These are phyloP conservation scores for Chlamydomonas sp. DNA, from an alignment of 139 green algal genomes.

Conservation along the genomic window DNA sequence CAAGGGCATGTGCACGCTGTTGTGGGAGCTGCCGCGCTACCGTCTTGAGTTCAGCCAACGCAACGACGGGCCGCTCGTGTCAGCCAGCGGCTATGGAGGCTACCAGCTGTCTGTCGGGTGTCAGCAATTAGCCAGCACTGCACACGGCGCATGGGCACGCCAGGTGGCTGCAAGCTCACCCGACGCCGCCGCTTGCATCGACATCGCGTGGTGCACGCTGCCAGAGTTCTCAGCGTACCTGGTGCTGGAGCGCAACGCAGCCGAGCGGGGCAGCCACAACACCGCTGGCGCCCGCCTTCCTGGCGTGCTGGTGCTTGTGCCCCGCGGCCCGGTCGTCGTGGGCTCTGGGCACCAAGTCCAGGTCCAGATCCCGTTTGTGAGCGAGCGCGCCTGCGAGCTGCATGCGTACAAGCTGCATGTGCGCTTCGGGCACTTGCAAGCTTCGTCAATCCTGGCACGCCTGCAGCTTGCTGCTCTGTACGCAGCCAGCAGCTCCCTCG, in stretches of 20 bases:
- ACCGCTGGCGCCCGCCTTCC: conserved; percentile 2
- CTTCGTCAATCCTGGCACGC: conserved; percentile 20
- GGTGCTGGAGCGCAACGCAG: conserved; percentile 31
- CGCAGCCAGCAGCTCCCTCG: conserved; percentile 38
- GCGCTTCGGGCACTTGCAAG: conserved; percentile 39
- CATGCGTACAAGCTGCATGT: conserved; percentile 40
- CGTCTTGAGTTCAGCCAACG: conserved; percentile 40
- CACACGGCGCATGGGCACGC: too few species aligned
- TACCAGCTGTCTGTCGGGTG: conserved; percentile 15
- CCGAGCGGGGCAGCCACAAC: background rate
- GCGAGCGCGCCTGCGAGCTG: conserved; percentile 16
- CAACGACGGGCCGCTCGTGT: background rate
- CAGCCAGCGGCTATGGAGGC: conserved; percentile 24
- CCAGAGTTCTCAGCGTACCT: conserved; percentile 45
- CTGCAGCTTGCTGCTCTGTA: conserved; percentile 60
- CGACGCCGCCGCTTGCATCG: background rate
- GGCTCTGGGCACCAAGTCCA: background rate
- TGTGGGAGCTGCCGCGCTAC: conserved; percentile 40
- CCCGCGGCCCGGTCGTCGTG: conserved; percentile 7
- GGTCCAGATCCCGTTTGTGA: background rate
- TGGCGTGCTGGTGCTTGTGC: conserved; percentile 28
- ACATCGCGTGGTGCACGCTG: conserved; percentile 32
- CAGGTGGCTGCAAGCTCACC: too few species aligned
- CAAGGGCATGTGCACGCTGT: too few species aligned
- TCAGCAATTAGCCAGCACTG: conserved; percentile 6